Base-by-base conservation (phyloP, 495 filamentous ascomycete genomes). In the Pseudomonodictys pantanalensis region DNA sequence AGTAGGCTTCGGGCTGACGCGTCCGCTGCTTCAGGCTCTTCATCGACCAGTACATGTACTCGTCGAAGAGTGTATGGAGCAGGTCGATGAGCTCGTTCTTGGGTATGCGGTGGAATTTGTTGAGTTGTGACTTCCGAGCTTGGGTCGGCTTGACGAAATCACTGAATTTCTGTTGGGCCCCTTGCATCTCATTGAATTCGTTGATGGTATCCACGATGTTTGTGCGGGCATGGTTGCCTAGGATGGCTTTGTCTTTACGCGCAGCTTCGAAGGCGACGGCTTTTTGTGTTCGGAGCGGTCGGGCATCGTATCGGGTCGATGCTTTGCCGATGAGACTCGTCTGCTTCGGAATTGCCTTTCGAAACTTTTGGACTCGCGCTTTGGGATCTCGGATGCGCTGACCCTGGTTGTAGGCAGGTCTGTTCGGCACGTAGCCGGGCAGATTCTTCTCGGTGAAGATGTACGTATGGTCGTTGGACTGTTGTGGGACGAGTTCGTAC, bases 361-460 rank as follows among this genome's bases (percentile, higher is more conserved):
- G 52, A 33, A 57, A 64, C 43, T 58, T 64, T 44, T 55, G 44
- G n/a, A 67, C 55, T 3, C 61, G 47, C 24, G 54, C 54, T 32
- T 64, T 64, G 18, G 56, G 56, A 41, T 66, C 54, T 50, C 67
- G 51, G 22, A 51, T 24, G n/a, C 58, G 45, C 20, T 15, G 3
- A 15, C 7, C 12, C 10, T 43, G 23, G 35, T 28, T 38, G 1
- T 61, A 42, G 2, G 56, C 56, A 33, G 35, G 58, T 17, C 59
- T 58, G 23, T 56, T 56, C 20, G 66, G 66, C 52, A 67, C 67
- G 54, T 84, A 91, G 25, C 88, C 89, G 1, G 91, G 87, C 22
- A 95, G 79, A 69, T 97, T 88, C 70, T 93, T 91, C 72, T 97
- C 92, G 15, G 86, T 88, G 68, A 97, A 97, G 38, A 97, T 73